A percentile compares a stretch with the other conserved stretches of the same genome.
Evolutionary conservation across 2,329 filamentous ascomycete genomes (phyloP).

Genomic region (Fusarium hostae): DNA sequence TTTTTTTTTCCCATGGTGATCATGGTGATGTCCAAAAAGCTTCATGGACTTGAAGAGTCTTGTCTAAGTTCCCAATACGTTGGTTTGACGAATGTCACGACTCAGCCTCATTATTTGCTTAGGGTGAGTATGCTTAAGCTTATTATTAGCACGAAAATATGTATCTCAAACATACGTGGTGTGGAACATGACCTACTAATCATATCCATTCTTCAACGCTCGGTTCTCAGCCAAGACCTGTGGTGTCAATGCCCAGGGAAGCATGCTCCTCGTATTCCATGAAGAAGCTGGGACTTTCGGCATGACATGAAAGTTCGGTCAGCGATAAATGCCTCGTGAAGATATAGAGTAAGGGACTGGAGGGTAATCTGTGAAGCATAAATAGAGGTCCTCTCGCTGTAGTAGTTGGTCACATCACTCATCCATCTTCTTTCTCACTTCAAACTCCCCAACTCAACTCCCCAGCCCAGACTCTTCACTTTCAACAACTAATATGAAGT

Average conservation of each 20-base stretch:
- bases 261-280: neutral
- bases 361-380: neutral
- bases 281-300: neutral
- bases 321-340: too few species aligned
- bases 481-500: neutral
- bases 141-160: neutral
- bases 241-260: neutral
- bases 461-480: neutral
- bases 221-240: neutral
- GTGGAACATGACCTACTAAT: neutral
- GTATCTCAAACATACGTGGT: neutral
- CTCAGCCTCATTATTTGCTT: neutral
- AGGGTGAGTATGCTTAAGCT: neutral
- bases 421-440: neutral
- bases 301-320: neutral
- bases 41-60: neutral
- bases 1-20: too few species aligned
- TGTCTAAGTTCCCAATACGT: neutral
- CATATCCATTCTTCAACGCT: neutral
- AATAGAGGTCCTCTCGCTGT: neutral
- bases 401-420: neutral
- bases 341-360: neutral
- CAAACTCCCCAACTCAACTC: neutral
- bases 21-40: too few species aligned
- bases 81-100: neutral